Evolutionary conservation across 1,284 basidiomycete species (phyloP).

Genomic region (Neonothopanus nambi): DNA sequence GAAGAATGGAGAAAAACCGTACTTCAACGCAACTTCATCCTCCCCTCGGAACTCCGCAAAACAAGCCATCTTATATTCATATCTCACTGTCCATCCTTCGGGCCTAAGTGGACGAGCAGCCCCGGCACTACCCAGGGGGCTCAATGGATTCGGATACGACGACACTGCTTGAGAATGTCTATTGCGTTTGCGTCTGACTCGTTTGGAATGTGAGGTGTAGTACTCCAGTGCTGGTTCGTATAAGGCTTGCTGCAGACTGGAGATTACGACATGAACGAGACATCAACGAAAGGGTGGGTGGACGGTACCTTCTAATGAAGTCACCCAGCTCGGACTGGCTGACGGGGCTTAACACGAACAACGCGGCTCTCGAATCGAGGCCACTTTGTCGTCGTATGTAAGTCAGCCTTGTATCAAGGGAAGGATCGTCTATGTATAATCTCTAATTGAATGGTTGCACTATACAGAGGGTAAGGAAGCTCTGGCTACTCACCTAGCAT

Average conservation of each 20-base stretch:
- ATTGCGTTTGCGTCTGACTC: conserved; percentile 87
- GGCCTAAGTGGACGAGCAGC: conserved; percentile 65
- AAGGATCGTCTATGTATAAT: conserved; percentile 66
- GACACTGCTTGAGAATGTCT: conserved; percentile 59
- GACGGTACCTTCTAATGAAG: conserved; percentile 72
- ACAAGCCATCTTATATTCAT: conserved; percentile 95
- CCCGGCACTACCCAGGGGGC: conserved; percentile 42
- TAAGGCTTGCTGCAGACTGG: conserved; percentile 84
- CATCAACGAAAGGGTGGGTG: conserved; percentile 5
- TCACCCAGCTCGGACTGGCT: conserved; percentile 78
- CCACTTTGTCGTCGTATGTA: conserved; percentile 85
- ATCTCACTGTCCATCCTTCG: conserved; percentile 94
- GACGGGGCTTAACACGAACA: conserved; percentile 95
- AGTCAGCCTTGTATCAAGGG: conserved; percentile 81
- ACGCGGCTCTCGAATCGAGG: conserved; percentile 86
- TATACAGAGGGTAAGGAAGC: not conserved
- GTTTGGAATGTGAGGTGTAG: conserved; percentile 89
- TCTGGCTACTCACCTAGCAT: conserved; percentile 67
- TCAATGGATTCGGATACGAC: conserved; percentile 46
- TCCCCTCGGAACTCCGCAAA: conserved; percentile 95
- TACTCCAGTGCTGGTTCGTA: conserved; percentile 90
- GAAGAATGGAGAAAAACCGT: conserved; percentile 27
- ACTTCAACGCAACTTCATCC: conserved; percentile 86
- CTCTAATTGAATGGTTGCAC: not conserved
- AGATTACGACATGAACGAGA: conserved; percentile 10